phyloP scores from a whole-genome alignment of 768 basidiomycete genomes.

The Mycena belliarum region DNA sequence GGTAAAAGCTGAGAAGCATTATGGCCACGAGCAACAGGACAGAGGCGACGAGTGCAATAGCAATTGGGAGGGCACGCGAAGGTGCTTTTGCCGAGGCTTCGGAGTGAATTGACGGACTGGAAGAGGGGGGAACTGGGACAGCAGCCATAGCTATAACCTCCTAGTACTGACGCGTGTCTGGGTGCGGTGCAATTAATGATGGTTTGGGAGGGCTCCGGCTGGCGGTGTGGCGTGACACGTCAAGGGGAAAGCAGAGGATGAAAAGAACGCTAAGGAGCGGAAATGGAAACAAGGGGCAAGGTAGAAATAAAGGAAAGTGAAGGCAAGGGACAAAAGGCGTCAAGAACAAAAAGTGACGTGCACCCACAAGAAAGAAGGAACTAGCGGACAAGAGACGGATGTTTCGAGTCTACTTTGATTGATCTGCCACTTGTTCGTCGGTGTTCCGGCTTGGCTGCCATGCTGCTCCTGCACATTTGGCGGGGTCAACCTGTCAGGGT shows the following conservation, averaged over 20 bases:
- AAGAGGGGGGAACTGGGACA: neutral
- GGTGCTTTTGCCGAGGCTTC: no score
- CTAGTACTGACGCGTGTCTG: constrained; percentile 15
- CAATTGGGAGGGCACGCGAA: constrained; percentile 27
- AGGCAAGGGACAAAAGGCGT: constrained; percentile 7
- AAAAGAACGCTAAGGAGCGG: no score
- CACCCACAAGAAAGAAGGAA: neutral
- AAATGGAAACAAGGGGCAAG: neutral
- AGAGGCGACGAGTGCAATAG: constrained; percentile 32
- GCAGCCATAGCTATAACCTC: constrained; percentile 5
- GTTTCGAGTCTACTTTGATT: neutral
- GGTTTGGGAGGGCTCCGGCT: neutral
- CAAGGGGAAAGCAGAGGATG: constrained; percentile 4
- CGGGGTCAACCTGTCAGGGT: neutral
- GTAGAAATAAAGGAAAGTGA: neutral
- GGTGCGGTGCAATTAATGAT: constrained; percentile 13
- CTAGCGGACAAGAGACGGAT: neutral
- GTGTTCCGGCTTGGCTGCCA: no score
- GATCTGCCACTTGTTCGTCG: neutral
- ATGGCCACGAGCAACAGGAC: constrained; percentile 31
- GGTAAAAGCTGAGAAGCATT: constrained; percentile 34
- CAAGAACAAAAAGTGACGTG: constrained; percentile 12
- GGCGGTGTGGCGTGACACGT: neutral
- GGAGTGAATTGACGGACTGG: no score
- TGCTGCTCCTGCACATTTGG: no score